Evolutionary conservation across 352 stramenopile genomes (phyloP).

Genomic region (Phytophthora uliginosa): DNA sequence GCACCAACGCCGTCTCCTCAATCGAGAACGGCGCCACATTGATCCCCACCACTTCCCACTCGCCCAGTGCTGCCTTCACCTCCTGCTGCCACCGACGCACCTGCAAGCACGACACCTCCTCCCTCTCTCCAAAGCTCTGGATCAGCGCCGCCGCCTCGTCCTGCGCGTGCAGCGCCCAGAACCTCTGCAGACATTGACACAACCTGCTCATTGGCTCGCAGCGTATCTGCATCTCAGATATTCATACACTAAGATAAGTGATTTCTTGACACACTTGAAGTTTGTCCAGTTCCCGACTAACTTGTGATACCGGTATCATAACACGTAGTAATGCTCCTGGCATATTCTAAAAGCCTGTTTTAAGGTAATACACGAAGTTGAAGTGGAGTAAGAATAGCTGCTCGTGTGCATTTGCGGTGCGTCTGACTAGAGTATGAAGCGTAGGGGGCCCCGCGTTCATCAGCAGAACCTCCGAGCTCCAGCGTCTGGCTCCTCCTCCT

Average conservation of each 20-base stretch:
- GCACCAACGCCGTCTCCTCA: slow-evolving; percentile 56
- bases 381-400: not conserved
- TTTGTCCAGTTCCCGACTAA: too few species aligned
- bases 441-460: slow-evolving; percentile 25
- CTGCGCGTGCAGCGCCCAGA: slow-evolving; percentile 4
- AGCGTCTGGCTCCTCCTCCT: not conserved
- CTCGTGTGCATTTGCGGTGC: not conserved
- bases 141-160: slow-evolving; percentile 28
- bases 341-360: too few species aligned
- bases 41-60: slow-evolving; percentile 47
- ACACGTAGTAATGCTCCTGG: too few species aligned
- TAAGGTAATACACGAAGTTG: too few species aligned
- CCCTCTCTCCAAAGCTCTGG: not conserved
- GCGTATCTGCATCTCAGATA: not conserved
- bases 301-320: too few species aligned
- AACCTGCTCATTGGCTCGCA: slow-evolving; percentile 16
- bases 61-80: slow-evolving; percentile 2
- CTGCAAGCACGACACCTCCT: slow-evolving; percentile 22
- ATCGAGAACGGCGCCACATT: slow-evolving; percentile 53
- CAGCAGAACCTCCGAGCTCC: slow-evolving; percentile 30
- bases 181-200: slow-evolving; percentile 19
- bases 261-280: too few species aligned
- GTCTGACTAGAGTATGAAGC: slow-evolving; percentile 38
- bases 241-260: too few species aligned
- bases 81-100: slow-evolving; percentile 33